Evolutionary conservation across 2,329 filamentous ascomycete genomes (phyloP), one percentile per base, ranked within the genome.

Genomic region (Ilyonectria destructans): DNA sequence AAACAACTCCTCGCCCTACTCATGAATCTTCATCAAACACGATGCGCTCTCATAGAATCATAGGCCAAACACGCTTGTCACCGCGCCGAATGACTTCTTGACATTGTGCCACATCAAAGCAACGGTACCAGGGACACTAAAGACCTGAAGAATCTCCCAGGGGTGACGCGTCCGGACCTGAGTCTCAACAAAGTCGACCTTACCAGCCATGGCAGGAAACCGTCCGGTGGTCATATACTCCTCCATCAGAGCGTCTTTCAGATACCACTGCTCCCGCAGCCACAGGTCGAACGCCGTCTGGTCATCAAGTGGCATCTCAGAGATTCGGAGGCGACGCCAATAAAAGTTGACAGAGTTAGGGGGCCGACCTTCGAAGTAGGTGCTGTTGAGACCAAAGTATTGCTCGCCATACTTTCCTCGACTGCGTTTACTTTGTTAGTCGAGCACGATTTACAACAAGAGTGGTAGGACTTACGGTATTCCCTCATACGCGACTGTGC

Each of bases 271-370:
- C 64, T 93, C 91, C 35, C 91, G 88, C 31, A 98, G 85, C 96
- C 96, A 99, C 3, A 86, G 76, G 65, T 97, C 94, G 76, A 99
- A 99, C 7, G 88, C 85, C 46, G 92, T 88, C 17, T 88, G 86
- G 73, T 92, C 89, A 35, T 94, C 87, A 10, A 97, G 87, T 0
- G 96, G 96, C 49, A 99, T 97, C 21, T 94, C 90, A 23, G 88
- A 87, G 15, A 98, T 79, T 37, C 89, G 88, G 81, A 97, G 98
- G 10, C 95, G 91, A 60, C 96, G 90, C 94, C 96, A 99, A 82
- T 97, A 93, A 85, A 98, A 95, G 81, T 98, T 98, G 76, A 98
- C 95, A 1, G 95, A 97, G 79, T 95, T 97, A 2, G 96, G 96
- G 1, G 95, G 92, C 1, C 93, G 90, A 13, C 96, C 95, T 80